Evolutionary conservation across 2,329 filamentous ascomycete genomes (phyloP), one percentile per base, ranked within the genome.

Genomic region (Fusarium metavorans): DNA sequence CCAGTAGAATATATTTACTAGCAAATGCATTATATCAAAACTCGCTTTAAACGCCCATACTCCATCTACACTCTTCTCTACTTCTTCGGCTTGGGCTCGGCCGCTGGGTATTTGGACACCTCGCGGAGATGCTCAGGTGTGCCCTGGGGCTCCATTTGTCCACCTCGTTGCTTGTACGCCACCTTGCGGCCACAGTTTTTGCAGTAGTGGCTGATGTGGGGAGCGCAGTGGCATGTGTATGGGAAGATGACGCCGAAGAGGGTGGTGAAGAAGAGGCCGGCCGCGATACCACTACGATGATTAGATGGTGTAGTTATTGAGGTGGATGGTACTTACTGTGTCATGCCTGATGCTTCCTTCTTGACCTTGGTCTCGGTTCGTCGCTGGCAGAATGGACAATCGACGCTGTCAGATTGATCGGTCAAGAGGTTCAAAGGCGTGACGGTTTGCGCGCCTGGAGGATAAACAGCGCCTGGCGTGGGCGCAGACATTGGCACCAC

Each of bases 91-190:
- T 52, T 52, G 18, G 65, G 61, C 1, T 62, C 54, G 3, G 74
- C 72, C 4, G 67, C 58, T 14, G 74, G 70, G 34, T 75, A 80
- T 34, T 66, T 78, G 8, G 78, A 80, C 6, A 67, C 63, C 41
- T 80, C 68, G 13, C 78, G 64, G 14, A 80, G 23, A 52, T 80
- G 78, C 13, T 78, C 78, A 6, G 78, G 78, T 18, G 78, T 80
- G 5, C 78, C 78, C 9, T 78, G 58, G 4, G 70, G 58, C 25
- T 68, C 37, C 75, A 79, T 78, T 9, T 71, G 5, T 2, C 65
- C 67, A 20, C 73, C 70, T 5, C 64, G 64, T 23, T 68, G 27
- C 50, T 68, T 60, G 50, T 67, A 57, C 6, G 78, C 78, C 11
- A 80, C 77, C 30, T 78, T 80, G 61, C 77, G 77, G 11, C 58